Base-by-base conservation (phyloP, 129 eudicot genomes). In the Lactuca saligna region DNA sequence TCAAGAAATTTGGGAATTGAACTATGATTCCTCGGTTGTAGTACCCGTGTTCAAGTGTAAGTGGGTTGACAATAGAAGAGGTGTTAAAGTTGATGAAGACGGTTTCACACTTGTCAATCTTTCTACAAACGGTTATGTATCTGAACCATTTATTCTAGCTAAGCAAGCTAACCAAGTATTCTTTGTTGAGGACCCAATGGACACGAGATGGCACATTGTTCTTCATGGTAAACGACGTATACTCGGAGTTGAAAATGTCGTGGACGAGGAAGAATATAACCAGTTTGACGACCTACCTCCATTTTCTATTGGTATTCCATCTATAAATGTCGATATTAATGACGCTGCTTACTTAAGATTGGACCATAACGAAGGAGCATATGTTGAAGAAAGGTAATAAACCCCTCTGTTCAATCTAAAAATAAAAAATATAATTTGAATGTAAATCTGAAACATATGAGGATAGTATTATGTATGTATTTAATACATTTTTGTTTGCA, bases 231-330 rank as follows among this genome's bases (percentile, higher is more conserved):
- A 53, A 67, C 41, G 60, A 50, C n/a, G 33, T 33, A 66, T 66
- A 7, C 34, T 34, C 20, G 20, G 20, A 20, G 20, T 20, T 20
- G 20, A 20, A 20, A 20, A 20, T 20, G 20, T 20, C 20, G 49
- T n/a, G 1, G 60, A 66, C 20, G 71, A 66, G 46, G 60, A 66
- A 10, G 71, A 51, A 4, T 55, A 53, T 32, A 17, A 66, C 11
- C 33, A 66, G 16, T 66, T 66, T 66, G 71, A 66, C 2, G 60
- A 66, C 42, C 29, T 32, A 8, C 34, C 71, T 9, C 71, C 71
- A 31, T 66, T 66, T 66, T 66, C 71, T n/a, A 4, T 66, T 2
- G 71, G 60, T 8, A 50, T 66, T 49, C 59, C 37, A 17, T 3
- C 71, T 0, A 0, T n/a, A 31, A 34, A 50, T 5, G 44, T 44